Conservation (phyloP, 192 early-diverging fungal genomes). For the Podila epicladia region DNA sequence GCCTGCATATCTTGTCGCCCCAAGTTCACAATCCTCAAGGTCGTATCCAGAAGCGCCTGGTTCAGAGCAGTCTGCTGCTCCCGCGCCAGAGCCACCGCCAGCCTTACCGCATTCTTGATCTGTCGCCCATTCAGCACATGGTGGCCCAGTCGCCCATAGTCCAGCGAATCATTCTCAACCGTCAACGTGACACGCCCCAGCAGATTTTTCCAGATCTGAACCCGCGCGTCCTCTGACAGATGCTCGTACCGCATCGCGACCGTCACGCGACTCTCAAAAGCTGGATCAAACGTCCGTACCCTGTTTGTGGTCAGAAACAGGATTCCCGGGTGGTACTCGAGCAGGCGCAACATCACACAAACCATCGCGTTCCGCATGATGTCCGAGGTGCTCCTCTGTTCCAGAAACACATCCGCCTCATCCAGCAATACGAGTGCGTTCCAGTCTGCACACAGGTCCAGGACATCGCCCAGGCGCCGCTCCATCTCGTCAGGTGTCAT, state of each 20-base stretch:
- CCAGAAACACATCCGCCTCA: constrained; percentile 70
- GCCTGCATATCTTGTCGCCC: background rate
- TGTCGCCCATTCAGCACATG: constrained; percentile 10
- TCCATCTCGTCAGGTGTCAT: constrained; percentile 64
- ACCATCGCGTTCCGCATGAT: constrained; percentile 67
- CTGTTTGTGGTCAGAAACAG: constrained; percentile 74
- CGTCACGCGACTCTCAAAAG: constrained; percentile 63
- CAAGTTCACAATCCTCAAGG: background rate
- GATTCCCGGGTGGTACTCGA: constrained; percentile 73
- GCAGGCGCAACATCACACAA: constrained; percentile 63
- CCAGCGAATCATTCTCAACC: background rate
- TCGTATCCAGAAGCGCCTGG: background rate
- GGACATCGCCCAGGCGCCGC: constrained; percentile 54
- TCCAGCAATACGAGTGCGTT: constrained; percentile 65
- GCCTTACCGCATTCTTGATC: constrained; percentile 9
- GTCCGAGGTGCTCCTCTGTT: constrained; percentile 57
- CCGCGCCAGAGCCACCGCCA: constrained; percentile 7
- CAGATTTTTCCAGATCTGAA: constrained; percentile 62
- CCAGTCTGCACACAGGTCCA: constrained; percentile 64
- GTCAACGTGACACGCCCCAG: constrained; percentile 39
- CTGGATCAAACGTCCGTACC: constrained; percentile 65
- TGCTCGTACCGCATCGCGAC: constrained; percentile 61
- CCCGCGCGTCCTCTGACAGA: constrained; percentile 47
- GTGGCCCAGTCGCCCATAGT: constrained; percentile 2
- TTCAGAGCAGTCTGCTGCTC: background rate